Percentiles rank a stretch among this genome's conserved stretches.
Conservation (phyloP, 306 rosid genomes). For the Castanospermum australe region DNA sequence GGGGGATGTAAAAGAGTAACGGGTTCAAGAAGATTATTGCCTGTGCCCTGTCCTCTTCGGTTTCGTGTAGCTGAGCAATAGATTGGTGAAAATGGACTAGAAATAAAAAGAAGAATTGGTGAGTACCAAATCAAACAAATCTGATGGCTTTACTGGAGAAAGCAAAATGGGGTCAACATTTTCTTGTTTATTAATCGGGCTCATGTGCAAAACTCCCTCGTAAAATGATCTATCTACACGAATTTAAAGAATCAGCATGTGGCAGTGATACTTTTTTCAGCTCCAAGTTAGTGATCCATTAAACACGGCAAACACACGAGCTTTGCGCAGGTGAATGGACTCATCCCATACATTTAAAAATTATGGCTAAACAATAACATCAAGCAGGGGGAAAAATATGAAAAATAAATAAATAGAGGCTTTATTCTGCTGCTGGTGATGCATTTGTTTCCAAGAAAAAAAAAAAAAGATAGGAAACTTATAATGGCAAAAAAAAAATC, state of each 20-base stretch:
- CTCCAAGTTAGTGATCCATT: conserved; percentile 64
- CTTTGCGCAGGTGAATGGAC: conserved; percentile 8
- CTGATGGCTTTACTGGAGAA: background rate
- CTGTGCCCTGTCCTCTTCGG: background rate
- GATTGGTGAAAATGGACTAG: background rate
- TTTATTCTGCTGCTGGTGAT: background rate
- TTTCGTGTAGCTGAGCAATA: background rate
- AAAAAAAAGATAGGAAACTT: background rate
- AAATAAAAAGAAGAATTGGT: conserved; percentile 21
- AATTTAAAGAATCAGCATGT: conserved; percentile 39
- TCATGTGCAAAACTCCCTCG: conserved; percentile 49
- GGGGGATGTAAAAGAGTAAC: background rate
- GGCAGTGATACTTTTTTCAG: conserved; percentile 20
- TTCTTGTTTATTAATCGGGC: background rate
- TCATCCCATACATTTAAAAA: background rate
- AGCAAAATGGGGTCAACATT: conserved; percentile 23
- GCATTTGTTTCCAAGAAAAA: background rate
- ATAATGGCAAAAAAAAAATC: background rate
- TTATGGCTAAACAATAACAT: background rate
- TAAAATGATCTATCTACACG: conserved; percentile 30
- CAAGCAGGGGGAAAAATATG: background rate
- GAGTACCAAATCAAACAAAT: conserved; percentile 9
- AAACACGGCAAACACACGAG: conserved; percentile 61
- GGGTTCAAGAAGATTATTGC: conserved; percentile 19
- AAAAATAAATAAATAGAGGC: background rate